phyloP scores from a whole-genome alignment of 2,329 filamentous ascomycete species.

The Gaeumannomyces tritici region DNA sequence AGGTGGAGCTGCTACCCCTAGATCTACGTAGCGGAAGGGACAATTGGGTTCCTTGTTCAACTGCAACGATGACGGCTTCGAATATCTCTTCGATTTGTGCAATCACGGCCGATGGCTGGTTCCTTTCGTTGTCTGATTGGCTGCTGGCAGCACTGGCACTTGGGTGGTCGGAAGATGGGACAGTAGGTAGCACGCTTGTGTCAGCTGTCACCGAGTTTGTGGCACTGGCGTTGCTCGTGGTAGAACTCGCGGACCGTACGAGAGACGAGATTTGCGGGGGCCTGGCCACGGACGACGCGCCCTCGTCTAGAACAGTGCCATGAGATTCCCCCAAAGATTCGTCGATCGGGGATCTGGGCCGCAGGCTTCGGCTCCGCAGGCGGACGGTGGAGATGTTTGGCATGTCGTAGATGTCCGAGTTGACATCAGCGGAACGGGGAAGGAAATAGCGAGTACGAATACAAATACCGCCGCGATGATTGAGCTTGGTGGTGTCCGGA shows the following conservation, averaged over 20 bases:
- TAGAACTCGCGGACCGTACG: not conserved
- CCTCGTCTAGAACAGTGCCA: not conserved
- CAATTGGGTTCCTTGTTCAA: constrained; percentile 16
- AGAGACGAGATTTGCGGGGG: not conserved
- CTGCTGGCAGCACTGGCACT: not conserved
- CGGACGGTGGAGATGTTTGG: not conserved
- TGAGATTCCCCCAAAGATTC: not conserved
- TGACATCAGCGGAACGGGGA: not conserved
- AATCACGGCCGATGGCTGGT: constrained; percentile 23
- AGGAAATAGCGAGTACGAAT: not conserved
- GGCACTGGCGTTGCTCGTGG: not conserved
- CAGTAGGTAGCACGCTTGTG: not conserved
- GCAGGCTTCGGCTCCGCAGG: not conserved
- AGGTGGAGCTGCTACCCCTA: not conserved
- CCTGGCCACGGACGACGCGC: not conserved
- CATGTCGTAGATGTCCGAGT: not conserved
- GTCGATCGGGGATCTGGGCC: not conserved
- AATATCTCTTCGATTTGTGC: constrained; percentile 47
- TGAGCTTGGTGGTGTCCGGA: too few species aligned
- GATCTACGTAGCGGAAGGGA: not conserved
- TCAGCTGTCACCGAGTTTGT: not conserved
- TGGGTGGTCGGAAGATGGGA: too few species aligned
- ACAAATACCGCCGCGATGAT: not conserved
- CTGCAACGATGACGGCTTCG: constrained; percentile 36
- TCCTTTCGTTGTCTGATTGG: not conserved